Base-by-base conservation (phyloP, 257 asterid species). In the Solanum tarapatanum region DNA sequence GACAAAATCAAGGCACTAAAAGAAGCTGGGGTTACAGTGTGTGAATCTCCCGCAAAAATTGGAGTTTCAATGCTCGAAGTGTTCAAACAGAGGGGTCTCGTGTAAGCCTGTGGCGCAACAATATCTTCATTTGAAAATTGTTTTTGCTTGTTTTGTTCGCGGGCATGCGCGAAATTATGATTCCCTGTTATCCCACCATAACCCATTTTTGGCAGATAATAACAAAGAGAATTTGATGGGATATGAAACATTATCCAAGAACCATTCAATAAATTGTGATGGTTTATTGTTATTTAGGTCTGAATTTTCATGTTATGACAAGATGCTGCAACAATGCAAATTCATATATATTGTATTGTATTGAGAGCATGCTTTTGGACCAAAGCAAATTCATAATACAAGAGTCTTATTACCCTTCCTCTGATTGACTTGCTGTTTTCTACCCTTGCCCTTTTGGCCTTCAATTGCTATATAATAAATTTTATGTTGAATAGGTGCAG, bases 31-130 rank as follows among this genome's bases (percentile, higher is more conserved):
- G 99, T 93, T 33, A 93, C 98, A 2, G 98, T 96, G 19, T 96
- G 95, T 13, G 98, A 95, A 86, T 96, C 99, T 2, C 99, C 99
- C n/a, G 99, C 99, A 8, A 95, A 95, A 92, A 94, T 96, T 76
- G 99, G 99, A 87, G 75, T 91, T 10, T 94, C 98, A 74, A 96
- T 96, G 96, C 93, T 91, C 30, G 97, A 97, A 6, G 98, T 95
- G 90, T 95, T 97, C 93, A 94, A 93, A 89, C 98, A 94, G 87
- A 93, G 98, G 90, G 98, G 98, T 69, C 97, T 97, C 21, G 91
- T 94, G 85, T 94, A 93, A 93, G 90, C 69, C 6, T 43, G 64
- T 70, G 75, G 23, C 6, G 6, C 41, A 5, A 5, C 12, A 28
- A 16, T 60, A 17, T 80, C 13, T 45, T 26, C 85, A 48, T 80